Conservation (phyloP, 768 basidiomycete genomes). For the Postia placenta region DNA sequence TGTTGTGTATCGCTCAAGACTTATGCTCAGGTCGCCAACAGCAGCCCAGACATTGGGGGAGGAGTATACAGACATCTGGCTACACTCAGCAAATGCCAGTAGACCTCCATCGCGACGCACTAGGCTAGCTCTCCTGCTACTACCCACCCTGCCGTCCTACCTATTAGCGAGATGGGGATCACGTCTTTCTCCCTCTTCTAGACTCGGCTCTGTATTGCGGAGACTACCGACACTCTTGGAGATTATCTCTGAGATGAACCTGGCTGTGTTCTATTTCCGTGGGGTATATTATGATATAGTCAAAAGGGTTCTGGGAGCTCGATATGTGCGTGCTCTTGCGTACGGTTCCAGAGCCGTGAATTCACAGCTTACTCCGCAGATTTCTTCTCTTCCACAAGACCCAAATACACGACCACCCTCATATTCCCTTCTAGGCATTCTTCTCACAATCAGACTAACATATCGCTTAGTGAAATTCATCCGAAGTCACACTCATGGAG, state of each 20-base stretch:
- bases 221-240: slow-evolving; percentile 48
- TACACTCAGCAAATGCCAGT: slow-evolving; percentile 41
- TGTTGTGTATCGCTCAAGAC: background rate
- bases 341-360: background rate
- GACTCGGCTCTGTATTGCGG: slow-evolving; percentile 25
- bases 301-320: slow-evolving; percentile 61
- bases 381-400: slow-evolving; percentile 68
- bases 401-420: slow-evolving; percentile 75
- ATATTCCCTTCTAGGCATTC: slow-evolving; percentile 77
- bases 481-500: slow-evolving; percentile 25
- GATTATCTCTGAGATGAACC: slow-evolving; percentile 60
- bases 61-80: slow-evolving; percentile 86
- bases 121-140: slow-evolving; percentile 53
- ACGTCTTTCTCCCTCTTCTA: slow-evolving; percentile 27
- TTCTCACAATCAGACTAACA: slow-evolving; percentile 58
- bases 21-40: background rate
- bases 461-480: slow-evolving; percentile 52
- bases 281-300: slow-evolving; percentile 75
- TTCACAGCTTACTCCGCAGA: slow-evolving; percentile 31
- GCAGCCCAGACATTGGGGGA: slow-evolving; percentile 84
- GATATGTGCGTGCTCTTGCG: slow-evolving; percentile 46
- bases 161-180: slow-evolving; percentile 44
- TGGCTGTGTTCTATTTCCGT: slow-evolving; percentile 74
- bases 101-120: slow-evolving; percentile 39
- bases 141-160: slow-evolving; percentile 63